phyloP scores from a whole-genome alignment of 306 rosid species.

The Astragalus glycyphyllos region DNA sequence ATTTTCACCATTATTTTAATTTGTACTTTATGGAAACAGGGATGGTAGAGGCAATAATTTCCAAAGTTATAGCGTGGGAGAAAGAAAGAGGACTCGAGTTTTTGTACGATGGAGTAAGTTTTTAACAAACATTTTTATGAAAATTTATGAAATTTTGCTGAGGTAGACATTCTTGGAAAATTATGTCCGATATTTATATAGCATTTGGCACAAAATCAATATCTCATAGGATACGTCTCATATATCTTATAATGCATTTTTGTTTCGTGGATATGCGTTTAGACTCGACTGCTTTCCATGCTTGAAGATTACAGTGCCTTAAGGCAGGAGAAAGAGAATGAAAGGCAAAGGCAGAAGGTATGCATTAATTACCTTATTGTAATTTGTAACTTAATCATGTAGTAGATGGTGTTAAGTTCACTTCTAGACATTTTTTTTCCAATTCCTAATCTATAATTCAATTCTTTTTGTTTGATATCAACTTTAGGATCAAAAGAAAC shows the following conservation, averaged over 20 bases:
- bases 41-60: slow-evolving; percentile 66
- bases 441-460: slow-evolving; percentile 17
- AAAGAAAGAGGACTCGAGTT: slow-evolving; percentile 66
- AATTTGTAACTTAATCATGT: background rate
- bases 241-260: background rate
- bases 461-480: background rate
- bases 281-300: slow-evolving; percentile 66
- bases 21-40: slow-evolving; percentile 49
- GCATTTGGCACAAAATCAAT: slow-evolving; percentile 15
- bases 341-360: slow-evolving; percentile 70
- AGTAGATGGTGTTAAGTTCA: slow-evolving; percentile 47
- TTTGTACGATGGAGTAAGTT: slow-evolving; percentile 72
- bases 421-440: slow-evolving; percentile 16
- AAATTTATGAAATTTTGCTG: background rate
- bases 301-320: slow-evolving; percentile 60
- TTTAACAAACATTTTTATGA: slow-evolving; percentile 8
- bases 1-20: background rate
- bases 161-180: background rate
- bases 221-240: slow-evolving; percentile 3
- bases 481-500: slow-evolving; percentile 50
- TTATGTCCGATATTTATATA: background rate
- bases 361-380: background rate
- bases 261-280: slow-evolving; percentile 31
- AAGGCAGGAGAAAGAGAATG: slow-evolving; percentile 76
- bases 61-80: slow-evolving; percentile 75